Evolutionary conservation across 768 basidiomycete genomes (phyloP).

Genomic region (Brasilioporus rufonigricans): DNA sequence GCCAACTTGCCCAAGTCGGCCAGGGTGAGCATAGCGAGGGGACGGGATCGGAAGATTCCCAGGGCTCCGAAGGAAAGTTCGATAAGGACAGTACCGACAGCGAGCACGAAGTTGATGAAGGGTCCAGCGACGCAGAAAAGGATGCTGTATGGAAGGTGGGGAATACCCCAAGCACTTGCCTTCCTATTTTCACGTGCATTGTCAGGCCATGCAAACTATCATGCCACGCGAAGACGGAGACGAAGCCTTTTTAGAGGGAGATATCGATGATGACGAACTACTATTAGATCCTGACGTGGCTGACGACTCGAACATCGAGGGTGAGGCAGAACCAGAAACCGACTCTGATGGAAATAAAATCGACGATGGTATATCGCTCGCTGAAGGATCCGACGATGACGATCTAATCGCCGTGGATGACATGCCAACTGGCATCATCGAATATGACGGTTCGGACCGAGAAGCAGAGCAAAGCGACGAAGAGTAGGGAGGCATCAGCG

Average conservation of each 20-base stretch:
- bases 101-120: slow-evolving; percentile 40
- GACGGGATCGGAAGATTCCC: slow-evolving; percentile 20
- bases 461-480: slow-evolving; percentile 18
- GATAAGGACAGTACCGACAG: slow-evolving; percentile 18
- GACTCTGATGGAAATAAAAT: slow-evolving; percentile 35
- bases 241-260: slow-evolving; percentile 40
- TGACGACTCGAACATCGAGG: slow-evolving; percentile 34
- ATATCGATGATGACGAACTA: slow-evolving; percentile 30
- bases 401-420: slow-evolving; percentile 60
- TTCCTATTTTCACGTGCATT: background rate
- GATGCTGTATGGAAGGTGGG: slow-evolving; percentile 87
- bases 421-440: slow-evolving; percentile 54
- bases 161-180: background rate
- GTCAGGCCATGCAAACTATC: slow-evolving; percentile 84
- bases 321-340: slow-evolving; percentile 23
- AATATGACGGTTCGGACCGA: slow-evolving; percentile 55
- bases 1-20: slow-evolving; percentile 45
- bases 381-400: slow-evolving; percentile 69
- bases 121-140: slow-evolving; percentile 52
- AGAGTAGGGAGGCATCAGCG: slow-evolving; percentile 38
- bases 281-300: slow-evolving; percentile 27
- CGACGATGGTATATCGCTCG: slow-evolving; percentile 51
- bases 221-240: slow-evolving; percentile 64
- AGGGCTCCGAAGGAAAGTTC: slow-evolving; percentile 21
- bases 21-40: slow-evolving; percentile 29